Conservation (phyloP, 306 rosid species). For the Vigna radiata region DNA sequence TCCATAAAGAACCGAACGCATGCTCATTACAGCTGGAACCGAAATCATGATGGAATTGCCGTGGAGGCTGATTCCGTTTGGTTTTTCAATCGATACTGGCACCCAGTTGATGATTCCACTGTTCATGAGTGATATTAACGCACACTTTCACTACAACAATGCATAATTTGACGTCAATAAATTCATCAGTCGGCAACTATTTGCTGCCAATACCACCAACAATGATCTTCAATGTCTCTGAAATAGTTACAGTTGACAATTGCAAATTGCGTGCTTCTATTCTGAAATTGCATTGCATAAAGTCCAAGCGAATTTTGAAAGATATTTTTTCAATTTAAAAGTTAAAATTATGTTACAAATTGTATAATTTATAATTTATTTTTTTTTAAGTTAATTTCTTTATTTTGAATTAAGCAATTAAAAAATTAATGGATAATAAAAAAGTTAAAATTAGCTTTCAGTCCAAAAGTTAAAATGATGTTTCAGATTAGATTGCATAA, state of each 20-base stretch:
- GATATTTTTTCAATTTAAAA: no score
- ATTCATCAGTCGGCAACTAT: neutral
- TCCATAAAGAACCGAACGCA: constrained; percentile 84
- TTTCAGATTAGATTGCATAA: no score
- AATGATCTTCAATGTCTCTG: constrained; percentile 7
- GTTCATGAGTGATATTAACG: neutral
- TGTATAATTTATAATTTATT: no score
- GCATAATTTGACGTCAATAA: constrained; percentile 32
- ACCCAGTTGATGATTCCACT: constrained; percentile 70
- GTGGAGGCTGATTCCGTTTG: constrained; percentile 75
- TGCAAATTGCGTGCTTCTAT: constrained; percentile 5
- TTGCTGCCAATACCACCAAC: constrained; percentile 1
- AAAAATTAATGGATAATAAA: no score
- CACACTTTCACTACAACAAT: neutral
- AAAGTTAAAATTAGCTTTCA: no score
- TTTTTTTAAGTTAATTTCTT: no score
- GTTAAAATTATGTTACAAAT: no score
- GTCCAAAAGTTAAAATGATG: no score
- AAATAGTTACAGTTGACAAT: neutral
- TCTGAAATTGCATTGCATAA: no score
- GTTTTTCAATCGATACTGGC: constrained; percentile 74
- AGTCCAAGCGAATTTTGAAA: no score
- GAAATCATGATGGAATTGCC: constrained; percentile 78
- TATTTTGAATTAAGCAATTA: no score
- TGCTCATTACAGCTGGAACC: constrained; percentile 79